A percentile compares a stretch with the other conserved stretches of the same genome.
Evolutionary conservation across 768 basidiomycete genomes (phyloP).

Genomic region (Suillus clintonianus): DNA sequence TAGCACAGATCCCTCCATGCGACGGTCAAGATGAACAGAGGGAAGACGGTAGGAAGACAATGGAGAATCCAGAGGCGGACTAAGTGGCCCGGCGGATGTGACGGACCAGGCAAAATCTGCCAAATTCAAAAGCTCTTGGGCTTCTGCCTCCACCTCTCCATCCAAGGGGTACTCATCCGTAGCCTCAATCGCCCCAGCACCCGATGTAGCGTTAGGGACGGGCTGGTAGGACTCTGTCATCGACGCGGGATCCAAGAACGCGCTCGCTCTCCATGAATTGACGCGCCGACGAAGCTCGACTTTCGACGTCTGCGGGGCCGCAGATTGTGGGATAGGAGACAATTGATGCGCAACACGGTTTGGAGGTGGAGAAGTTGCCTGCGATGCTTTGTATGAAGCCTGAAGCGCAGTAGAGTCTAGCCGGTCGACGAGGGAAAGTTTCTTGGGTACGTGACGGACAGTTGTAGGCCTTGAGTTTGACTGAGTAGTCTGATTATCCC

Average conservation of each 20-base stretch:
- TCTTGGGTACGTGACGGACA: slow-evolving; percentile 58
- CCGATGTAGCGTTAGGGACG: slow-evolving; percentile 9
- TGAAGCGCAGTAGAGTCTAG: slow-evolving; percentile 48
- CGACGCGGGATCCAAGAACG: slow-evolving; percentile 49
- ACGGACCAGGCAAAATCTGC: slow-evolving; percentile 73
- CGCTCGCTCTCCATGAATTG: slow-evolving; percentile 65
- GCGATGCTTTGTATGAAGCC: slow-evolving; percentile 33
- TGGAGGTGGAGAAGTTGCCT: slow-evolving; percentile 20
- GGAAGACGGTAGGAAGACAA: slow-evolving; percentile 40
- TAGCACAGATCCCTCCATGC: slow-evolving; percentile 56
- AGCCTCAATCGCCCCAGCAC: slow-evolving; percentile 13
- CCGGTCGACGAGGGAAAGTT: slow-evolving; percentile 69
- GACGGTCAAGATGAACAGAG: slow-evolving; percentile 59
- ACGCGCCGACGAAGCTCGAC: slow-evolving; percentile 57
- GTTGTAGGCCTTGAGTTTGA: slow-evolving; percentile 26
- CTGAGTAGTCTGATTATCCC: slow-evolving; percentile 22
- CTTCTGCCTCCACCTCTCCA: slow-evolving; percentile 14
- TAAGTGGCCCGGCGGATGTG: slow-evolving; percentile 66
- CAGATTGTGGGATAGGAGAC: slow-evolving; percentile 65
- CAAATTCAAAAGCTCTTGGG: slow-evolving; percentile 43
- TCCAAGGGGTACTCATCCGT: slow-evolving; percentile 26
- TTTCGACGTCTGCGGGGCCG: slow-evolving; percentile 55
- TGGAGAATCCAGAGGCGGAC: slow-evolving; percentile 41
- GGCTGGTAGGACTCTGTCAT: slow-evolving; percentile 38
- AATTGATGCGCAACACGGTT: slow-evolving; percentile 38